Percentiles rank a stretch among this genome's conserved stretches.
These are phyloP conservation scores for Xylaria bambusicola DNA, from an alignment of 495 filamentous ascomycete species.

Conservation along the genomic window DNA sequence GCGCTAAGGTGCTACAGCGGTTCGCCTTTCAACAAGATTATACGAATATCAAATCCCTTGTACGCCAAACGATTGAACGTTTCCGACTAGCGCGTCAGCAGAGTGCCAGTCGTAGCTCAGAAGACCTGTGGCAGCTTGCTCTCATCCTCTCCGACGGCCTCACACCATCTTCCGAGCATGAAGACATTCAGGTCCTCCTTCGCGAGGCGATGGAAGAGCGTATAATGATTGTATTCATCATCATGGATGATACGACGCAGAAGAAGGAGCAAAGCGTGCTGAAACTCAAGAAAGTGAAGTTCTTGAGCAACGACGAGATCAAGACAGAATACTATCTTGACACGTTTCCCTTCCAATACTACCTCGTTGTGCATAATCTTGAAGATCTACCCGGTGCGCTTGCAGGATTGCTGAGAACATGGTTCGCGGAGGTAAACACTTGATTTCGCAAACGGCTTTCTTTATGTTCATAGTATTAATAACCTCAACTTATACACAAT, in stretches of 20 bases:
- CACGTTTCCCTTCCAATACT: slow-evolving; percentile 93
- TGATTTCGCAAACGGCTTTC: slow-evolving; percentile 16
- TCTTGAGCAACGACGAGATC: slow-evolving; percentile 42
- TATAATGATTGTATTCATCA: slow-evolving; percentile 97
- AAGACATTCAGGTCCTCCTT: slow-evolving; percentile 75
- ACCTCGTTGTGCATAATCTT: slow-evolving; percentile 89
- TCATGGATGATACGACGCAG: slow-evolving; percentile 75
- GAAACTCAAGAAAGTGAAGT: slow-evolving; percentile 41
- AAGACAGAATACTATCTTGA: slow-evolving; percentile 89
- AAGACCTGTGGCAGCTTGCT: slow-evolving; percentile 94
- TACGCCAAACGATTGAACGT: slow-evolving; percentile 72
- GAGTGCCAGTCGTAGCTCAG: slow-evolving; percentile 55
- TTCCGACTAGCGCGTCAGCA: slow-evolving; percentile 75
- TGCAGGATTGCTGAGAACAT: slow-evolving; percentile 86
- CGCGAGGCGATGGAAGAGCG: slow-evolving; percentile 86
- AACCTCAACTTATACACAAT: background rate
- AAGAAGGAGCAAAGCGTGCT: slow-evolving; percentile 40
- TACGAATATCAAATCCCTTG: slow-evolving; percentile 80
- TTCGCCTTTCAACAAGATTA: slow-evolving; percentile 83
- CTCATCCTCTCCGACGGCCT: slow-evolving; percentile 93
- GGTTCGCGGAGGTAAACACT: slow-evolving; percentile 85
- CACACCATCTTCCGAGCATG: slow-evolving; percentile 75
- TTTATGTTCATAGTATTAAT: background rate
- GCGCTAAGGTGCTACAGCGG: slow-evolving; percentile 74
- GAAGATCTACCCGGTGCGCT: slow-evolving; percentile 86